These are phyloP conservation scores for Aspergillus nanangensis DNA, from an alignment of 495 filamentous ascomycete species.

Conservation along the genomic window DNA sequence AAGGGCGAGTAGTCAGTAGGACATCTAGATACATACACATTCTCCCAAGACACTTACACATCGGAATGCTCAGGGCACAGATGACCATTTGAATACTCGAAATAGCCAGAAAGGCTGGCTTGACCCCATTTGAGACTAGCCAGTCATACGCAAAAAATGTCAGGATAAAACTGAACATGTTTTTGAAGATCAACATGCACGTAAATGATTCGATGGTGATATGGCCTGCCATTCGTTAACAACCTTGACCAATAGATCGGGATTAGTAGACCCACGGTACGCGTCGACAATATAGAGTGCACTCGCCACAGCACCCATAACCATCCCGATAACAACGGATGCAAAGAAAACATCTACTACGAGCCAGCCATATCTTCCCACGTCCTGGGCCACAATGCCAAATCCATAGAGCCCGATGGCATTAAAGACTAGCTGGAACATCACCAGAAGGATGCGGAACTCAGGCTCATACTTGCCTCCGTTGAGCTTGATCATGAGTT, in stretches of 20 bases:
- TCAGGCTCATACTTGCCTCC: constrained; percentile 85
- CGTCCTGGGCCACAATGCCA: constrained; percentile 61
- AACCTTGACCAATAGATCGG: too few relatives aligned
- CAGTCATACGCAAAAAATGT: constrained; percentile 81
- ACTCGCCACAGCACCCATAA: constrained; percentile 79
- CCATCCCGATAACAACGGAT: constrained; percentile 78
- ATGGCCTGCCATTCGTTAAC: constrained; percentile 48
- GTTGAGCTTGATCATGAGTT: constrained; percentile 67
- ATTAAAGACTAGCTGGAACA: constrained; percentile 74
- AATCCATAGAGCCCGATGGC: constrained; percentile 81
- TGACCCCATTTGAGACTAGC: constrained; percentile 57
- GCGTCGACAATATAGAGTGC: constrained; percentile 94
- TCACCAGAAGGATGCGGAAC: constrained; percentile 76
- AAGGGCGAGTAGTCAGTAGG: background rate
- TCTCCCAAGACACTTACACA: constrained; percentile 56
- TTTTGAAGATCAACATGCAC: constrained; percentile 87
- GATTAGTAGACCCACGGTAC: constrained; percentile 58
- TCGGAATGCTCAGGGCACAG: constrained; percentile 67
- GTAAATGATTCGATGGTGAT: constrained; percentile 91
- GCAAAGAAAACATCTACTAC: constrained; percentile 75
- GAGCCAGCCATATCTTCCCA: constrained; percentile 60
- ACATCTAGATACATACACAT: background rate
- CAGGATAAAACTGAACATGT: constrained; percentile 82
- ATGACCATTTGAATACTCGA: constrained; percentile 72
- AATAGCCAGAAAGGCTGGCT: constrained; percentile 63